phyloP scores from a whole-genome alignment of 164 flowering plant genomes.

The Vitis cinerea region DNA sequence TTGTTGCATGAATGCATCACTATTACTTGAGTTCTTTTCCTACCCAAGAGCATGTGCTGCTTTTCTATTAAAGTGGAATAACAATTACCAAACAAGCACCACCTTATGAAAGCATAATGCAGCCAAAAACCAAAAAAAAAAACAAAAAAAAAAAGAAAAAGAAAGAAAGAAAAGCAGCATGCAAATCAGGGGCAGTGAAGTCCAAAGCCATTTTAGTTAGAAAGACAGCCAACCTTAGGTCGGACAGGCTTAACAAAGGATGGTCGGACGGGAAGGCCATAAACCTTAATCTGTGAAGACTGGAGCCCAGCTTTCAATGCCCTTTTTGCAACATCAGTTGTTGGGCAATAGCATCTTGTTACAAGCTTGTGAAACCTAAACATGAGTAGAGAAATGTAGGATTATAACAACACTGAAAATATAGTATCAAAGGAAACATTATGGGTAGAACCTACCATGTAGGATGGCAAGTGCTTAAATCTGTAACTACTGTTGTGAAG shows the following conservation, averaged over 20 bases:
- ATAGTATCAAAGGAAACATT: background rate
- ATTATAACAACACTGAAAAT: slow-evolving; percentile 5
- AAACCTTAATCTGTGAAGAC: slow-evolving; percentile 85
- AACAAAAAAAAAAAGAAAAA: no score
- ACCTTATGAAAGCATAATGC: background rate
- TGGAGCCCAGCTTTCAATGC: slow-evolving; percentile 88
- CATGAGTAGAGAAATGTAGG: background rate
- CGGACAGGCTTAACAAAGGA: slow-evolving; percentile 88
- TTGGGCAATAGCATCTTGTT: slow-evolving; percentile 95
- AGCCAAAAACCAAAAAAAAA: no score
- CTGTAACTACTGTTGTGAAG: slow-evolving; percentile 93
- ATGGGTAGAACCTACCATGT: slow-evolving; percentile 60
- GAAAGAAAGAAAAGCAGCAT: background rate
- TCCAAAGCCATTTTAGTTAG: background rate
- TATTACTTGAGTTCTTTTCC: no score
- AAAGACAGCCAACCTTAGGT: slow-evolving; percentile 60
- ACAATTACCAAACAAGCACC: no score
- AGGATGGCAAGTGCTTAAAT: slow-evolving; percentile 96
- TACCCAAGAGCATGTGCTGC: no score
- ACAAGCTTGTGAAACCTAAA: slow-evolving; percentile 98
- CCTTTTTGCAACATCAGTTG: slow-evolving; percentile 79
- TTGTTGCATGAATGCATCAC: no score
- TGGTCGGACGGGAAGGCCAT: slow-evolving; percentile 96
- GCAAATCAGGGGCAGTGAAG: background rate
- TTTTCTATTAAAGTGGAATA: no score